Base-by-base conservation (phyloP, 257 asterid species). In the Gentiana dahurica region DNA sequence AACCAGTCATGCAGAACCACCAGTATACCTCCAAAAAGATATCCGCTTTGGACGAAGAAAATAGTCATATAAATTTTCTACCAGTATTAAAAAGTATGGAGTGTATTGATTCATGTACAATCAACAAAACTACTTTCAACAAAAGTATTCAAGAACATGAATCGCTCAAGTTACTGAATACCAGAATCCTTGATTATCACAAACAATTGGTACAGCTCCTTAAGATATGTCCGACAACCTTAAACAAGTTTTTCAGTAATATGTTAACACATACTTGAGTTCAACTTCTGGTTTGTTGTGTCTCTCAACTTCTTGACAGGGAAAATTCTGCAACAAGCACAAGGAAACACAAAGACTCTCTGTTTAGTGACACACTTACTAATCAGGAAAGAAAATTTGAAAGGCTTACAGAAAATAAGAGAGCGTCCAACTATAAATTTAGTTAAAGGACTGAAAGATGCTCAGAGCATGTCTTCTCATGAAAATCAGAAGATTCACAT, bases 281-380 rank as follows among this genome's bases (percentile, higher is more conserved):
- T 91, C 98, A 77, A 91, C 96, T 73, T 91, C 98, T 39, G 98
- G 98, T 64, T 91, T 91, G 77, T 91, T 91, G 81, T 91, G 98
- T 79, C 98, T 81, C 72, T 91, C 98, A 68, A 91, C 98, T 79
- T 91, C 98, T 69, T 91, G 98, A 62, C 98, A 91, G 34, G 98
- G 98, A 71, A 91, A 91, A 78, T 91, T 91, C 98, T 91, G 84
- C 75, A 72, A 64, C 70, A 24, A 24, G 24, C 24, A 24, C 68
- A 76, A 41, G 67, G 58, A 50, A 62, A 53, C 66, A 69, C 54
- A 34, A 36, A 51, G 62, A 36, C 41, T 38, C 5, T 52, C 12
- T 36, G 48, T n/a, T 55, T 6, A 55, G 51, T 12, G 39, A 53
- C 33, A 55, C 12, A 54, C 51, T 4, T 46, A 56, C 24, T 36